Evolutionary conservation across 768 basidiomycete genomes (phyloP), one percentile per base, ranked within the genome.

Genomic region (Boletus tylopilopsis): DNA sequence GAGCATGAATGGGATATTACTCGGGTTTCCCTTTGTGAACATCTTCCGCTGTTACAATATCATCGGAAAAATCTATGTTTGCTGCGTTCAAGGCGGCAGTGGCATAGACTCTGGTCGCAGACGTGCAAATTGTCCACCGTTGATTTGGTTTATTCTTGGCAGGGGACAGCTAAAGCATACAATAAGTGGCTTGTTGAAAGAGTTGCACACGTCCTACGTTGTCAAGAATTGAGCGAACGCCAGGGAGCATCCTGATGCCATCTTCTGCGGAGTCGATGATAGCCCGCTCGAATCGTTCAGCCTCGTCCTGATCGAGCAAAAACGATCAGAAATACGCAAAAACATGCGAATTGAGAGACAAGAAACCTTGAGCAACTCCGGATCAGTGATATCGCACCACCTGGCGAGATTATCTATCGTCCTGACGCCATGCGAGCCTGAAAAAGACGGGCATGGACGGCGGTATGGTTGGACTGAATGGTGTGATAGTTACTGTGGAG

Each of bases 51-150:
- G 81, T 82, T 43, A 94, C 82, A 53, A 93, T 81, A 38, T 82
- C 77, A 32, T 87, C 83, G 5, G 89, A 86, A 12, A 76, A 63
- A n/a, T 81, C 79, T 45, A 94, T 75, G 2, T 76, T 79, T 41
- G 85, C 82, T 21, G 79, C 77, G 16, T 68, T 68, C 42, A 95
- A 74, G 10, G 92, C 91, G 25, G 81, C 75, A 2, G 75, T 66
- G 13, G 92, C 92, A 66, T 96, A 95, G 18, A 59, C 65, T 40
- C 76, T 76, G 16, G 92, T 94, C 0, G 93, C 91, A 63, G 85
- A 84, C 27, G 93, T 94, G 67, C 90, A 90, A 58, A 96, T 86
- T 0, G 90, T 85, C 90, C 91, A 96, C 23, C 74, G 74, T 18
- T 87, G 84, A 16, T 79, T 79, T 8, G 85, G 80, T 10, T 59